Percentiles rank a stretch among this genome's conserved stretches.
These are phyloP conservation scores for Kappamyces sp. DNA, from an alignment of 192 early-diverging fungal species.

Conservation along the genomic window DNA sequence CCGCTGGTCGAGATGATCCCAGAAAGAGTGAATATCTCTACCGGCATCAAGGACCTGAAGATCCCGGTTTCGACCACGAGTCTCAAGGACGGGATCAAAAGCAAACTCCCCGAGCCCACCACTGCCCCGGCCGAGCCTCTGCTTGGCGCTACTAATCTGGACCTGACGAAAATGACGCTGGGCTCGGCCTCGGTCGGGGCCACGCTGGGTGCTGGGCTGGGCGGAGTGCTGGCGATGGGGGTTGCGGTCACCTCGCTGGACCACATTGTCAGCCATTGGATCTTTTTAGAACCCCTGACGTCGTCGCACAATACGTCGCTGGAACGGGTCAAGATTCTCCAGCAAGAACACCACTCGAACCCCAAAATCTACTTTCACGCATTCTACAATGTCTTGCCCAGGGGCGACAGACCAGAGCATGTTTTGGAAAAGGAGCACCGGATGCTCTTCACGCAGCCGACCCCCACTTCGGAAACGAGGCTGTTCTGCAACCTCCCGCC, in stretches of 20 bases:
- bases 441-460: not conserved
- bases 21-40: conserved; percentile 15
- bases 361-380: conserved; percentile 22
- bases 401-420: not conserved
- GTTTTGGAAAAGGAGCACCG: conserved; percentile 8
- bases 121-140: not conserved
- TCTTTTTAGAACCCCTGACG: conserved; percentile 35
- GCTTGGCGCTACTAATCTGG: not conserved
- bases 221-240: conserved; percentile 6
- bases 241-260: conserved; percentile 15
- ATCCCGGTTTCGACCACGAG: conserved; percentile 26
- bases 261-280: conserved; percentile 23
- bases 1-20: conserved; percentile 15
- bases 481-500: conserved; percentile 35
- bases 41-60: conserved; percentile 9
- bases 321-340: conserved; percentile 23
- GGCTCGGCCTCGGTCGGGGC: not conserved
- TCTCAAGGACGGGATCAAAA: conserved; percentile 15
- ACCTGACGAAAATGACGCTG: not conserved
- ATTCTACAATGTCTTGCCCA: conserved; percentile 17
- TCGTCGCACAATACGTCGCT: conserved; percentile 26
- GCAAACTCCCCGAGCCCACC: conserved; percentile 1
- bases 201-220: conserved; percentile 2
- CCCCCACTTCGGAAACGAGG: not conserved
- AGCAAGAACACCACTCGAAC: conserved; percentile 21